Evolutionary conservation across 305 asterid species (phyloP).

Genomic region (Plantago lanceolata): DNA sequence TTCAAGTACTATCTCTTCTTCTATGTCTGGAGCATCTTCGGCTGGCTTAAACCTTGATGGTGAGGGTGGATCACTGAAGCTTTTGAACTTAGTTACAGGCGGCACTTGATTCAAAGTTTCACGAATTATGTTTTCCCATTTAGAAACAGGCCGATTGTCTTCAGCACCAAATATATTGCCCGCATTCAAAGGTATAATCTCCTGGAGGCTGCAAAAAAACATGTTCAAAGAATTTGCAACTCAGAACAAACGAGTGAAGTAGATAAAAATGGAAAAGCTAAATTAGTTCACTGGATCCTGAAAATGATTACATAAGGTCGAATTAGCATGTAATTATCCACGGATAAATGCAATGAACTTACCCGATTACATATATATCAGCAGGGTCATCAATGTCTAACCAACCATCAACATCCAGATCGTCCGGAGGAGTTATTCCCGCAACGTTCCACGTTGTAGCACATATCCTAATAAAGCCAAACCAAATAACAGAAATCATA

Average conservation of each 20-base stretch:
- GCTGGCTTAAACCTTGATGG: conserved; percentile 79
- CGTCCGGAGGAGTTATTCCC: conserved; percentile 63
- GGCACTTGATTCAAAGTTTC: conserved; percentile 69
- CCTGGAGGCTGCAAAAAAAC: conserved; percentile 66
- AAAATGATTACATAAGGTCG: neutral
- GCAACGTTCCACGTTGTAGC: conserved; percentile 78
- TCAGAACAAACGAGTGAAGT: conserved; percentile 16
- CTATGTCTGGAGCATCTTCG: conserved; percentile 59
- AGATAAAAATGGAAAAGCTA: neutral
- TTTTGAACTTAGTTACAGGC: conserved; percentile 55
- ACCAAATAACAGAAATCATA: conserved; percentile 22
- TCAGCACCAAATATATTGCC: conserved; percentile 92
- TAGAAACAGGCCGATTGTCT: conserved; percentile 73
- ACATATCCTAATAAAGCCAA: conserved; percentile 44
- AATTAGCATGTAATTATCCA: neutral
- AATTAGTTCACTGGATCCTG: neutral
- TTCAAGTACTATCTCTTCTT: conserved; percentile 58
- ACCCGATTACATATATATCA: conserved; percentile 87
- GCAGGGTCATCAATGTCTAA: conserved; percentile 70
- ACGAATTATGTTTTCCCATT: conserved; percentile 88
- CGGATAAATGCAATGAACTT: conserved; percentile 20
- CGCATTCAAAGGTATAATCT: conserved; percentile 90
- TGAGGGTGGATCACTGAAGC: conserved; percentile 86
- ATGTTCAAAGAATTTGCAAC: conserved; percentile 11
- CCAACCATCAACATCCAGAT: conserved; percentile 72